Evolutionary conservation across 2,329 filamentous ascomycete species (phyloP).

Genomic region (Cryphonectria nitschkei): DNA sequence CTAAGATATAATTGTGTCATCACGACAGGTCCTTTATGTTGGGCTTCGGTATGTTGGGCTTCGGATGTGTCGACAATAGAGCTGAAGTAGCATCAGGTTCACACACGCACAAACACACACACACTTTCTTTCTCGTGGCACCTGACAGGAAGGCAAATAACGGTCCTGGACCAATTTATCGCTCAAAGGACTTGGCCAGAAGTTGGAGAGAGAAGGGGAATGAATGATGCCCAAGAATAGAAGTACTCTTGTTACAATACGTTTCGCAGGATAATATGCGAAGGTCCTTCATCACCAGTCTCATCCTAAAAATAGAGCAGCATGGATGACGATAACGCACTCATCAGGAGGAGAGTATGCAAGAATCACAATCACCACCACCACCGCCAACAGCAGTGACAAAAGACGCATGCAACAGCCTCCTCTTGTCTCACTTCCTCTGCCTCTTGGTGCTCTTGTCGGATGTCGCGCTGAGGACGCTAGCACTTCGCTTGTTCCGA

Average conservation of each 20-base stretch:
- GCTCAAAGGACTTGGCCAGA: neutral
- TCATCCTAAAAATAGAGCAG: slow-evolving; percentile 7
- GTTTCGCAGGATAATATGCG: neutral
- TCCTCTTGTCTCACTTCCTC: slow-evolving; percentile 51
- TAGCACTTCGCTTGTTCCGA: slow-evolving; percentile 78
- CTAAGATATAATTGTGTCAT: neutral
- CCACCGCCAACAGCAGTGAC: neutral
- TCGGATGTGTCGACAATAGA: neutral
- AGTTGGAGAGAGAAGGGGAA: neutral
- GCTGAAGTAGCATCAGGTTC: slow-evolving; percentile 10
- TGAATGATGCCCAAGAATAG: neutral
- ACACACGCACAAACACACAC: no score
- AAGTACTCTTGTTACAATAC: neutral
- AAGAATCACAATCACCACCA: neutral
- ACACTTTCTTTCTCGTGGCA: neutral
- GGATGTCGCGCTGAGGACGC: slow-evolving; percentile 73
- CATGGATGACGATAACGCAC: slow-evolving; percentile 1
- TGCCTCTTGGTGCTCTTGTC: slow-evolving; percentile 64
- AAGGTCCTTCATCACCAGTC: neutral
- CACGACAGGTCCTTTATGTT: neutral
- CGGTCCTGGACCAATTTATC: neutral
- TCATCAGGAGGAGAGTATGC: neutral
- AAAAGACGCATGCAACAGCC: slow-evolving; percentile 2
- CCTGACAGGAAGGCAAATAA: neutral
- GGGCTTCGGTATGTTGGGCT: neutral